Evolutionary conservation across 2,329 filamentous ascomycete genomes (phyloP).

Genomic region (Colletotrichum tabaci): DNA sequence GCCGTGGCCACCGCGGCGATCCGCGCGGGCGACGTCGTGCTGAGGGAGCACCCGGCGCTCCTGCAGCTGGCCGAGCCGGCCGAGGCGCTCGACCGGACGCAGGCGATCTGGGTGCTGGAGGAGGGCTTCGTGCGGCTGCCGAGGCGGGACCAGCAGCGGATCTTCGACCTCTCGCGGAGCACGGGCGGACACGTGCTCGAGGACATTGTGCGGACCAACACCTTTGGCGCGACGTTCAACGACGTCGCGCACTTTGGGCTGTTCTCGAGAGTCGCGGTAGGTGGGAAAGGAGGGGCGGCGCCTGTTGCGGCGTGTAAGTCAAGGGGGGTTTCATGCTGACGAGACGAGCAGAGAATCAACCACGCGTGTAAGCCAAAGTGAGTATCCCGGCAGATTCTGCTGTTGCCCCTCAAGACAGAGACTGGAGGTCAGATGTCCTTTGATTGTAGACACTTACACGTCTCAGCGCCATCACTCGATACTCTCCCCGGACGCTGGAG

Average conservation of each 20-base stretch:
- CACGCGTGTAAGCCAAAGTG: slow-evolving; percentile 56
- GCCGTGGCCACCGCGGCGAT: slow-evolving; percentile 51
- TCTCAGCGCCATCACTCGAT: slow-evolving; percentile 51
- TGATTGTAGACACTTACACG: neutral
- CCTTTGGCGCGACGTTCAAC: slow-evolving; percentile 49
- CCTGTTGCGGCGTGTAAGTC: neutral
- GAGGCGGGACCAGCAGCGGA: slow-evolving; percentile 40
- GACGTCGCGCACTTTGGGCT: slow-evolving; percentile 48
- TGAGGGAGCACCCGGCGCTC: slow-evolving; percentile 50
- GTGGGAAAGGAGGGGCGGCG: slow-evolving; percentile 21
- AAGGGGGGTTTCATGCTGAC: neutral
- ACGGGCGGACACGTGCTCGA: slow-evolving; percentile 51
- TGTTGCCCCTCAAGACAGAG: neutral
- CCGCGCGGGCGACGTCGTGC: slow-evolving; percentile 49
- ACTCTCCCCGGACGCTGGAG: slow-evolving; percentile 49
- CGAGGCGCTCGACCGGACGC: slow-evolving; percentile 42
- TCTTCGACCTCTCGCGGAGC: slow-evolving; percentile 50
- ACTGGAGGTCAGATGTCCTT: too few species aligned
- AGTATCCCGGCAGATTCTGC: slow-evolving; percentile 9
- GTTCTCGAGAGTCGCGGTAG: slow-evolving; percentile 53
- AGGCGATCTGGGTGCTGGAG: slow-evolving; percentile 48
- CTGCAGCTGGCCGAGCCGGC: slow-evolving; percentile 46
- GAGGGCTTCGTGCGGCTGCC: slow-evolving; percentile 49
- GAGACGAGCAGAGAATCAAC: slow-evolving; percentile 51
- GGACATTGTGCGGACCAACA: slow-evolving; percentile 53